A percentile compares a stretch with the other conserved stretches of the same genome.
These are phyloP conservation scores for Plasmopara viticola DNA, from an alignment of 352 stramenopile genomes.

Conservation along the genomic window DNA sequence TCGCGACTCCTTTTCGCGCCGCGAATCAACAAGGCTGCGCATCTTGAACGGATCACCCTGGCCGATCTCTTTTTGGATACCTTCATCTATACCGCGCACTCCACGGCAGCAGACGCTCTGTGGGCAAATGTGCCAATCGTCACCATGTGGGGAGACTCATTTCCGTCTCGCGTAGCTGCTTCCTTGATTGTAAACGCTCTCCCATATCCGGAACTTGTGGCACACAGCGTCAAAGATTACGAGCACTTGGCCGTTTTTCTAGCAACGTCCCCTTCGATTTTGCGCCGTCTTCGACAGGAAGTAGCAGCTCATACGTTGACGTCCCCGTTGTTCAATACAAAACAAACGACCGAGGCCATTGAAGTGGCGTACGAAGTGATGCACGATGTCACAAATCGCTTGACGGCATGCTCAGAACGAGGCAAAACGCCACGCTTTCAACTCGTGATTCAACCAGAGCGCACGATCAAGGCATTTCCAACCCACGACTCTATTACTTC, in stretches of 20 bases:
- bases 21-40: slow-evolving; percentile 48
- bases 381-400: slow-evolving; percentile 42
- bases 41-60: slow-evolving; percentile 72
- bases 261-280: slow-evolving; percentile 18
- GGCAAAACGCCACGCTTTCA: slow-evolving; percentile 22
- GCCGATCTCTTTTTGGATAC: slow-evolving; percentile 95
- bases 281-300: slow-evolving; percentile 21
- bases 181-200: slow-evolving; percentile 46
- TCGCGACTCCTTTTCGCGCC: slow-evolving; percentile 64
- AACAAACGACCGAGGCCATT: slow-evolving; percentile 44
- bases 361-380: slow-evolving; percentile 65
- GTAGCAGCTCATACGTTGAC: slow-evolving; percentile 27
- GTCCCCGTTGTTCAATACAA: slow-evolving; percentile 72
- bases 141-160: slow-evolving; percentile 71
- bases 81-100: slow-evolving; percentile 94
- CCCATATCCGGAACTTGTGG: slow-evolving; percentile 24
- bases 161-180: slow-evolving; percentile 65
- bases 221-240: slow-evolving; percentile 62
- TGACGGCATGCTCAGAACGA: slow-evolving; percentile 12
- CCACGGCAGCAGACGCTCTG: slow-evolving; percentile 88
- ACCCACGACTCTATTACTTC: slow-evolving; percentile 1
- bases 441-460: slow-evolving; percentile 33
- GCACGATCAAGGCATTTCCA: slow-evolving; percentile 1
- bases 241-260: slow-evolving; percentile 57
- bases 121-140: slow-evolving; percentile 87